Evolutionary conservation across 108 stramenopile genomes (phyloP), one percentile per base, ranked within the genome.

Genomic region (Cyclotella sp.): DNA sequence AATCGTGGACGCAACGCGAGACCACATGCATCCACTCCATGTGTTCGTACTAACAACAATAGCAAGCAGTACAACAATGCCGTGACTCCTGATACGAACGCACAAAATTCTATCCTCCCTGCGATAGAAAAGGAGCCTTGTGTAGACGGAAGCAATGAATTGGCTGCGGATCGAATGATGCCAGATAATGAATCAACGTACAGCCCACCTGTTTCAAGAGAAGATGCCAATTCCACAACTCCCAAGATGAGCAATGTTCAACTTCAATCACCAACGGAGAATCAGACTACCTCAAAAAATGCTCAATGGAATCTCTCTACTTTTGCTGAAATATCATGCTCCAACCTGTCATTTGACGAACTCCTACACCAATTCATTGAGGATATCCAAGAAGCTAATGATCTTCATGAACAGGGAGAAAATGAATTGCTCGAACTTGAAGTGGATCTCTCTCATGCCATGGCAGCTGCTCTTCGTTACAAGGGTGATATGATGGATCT

Each of bases 401-500:
- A 81, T 64, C 47, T 75, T 57, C 61, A 75, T 45, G 69, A 75
- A n/a, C 60, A 63, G 68, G 69, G 73, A 14, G 67, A 70, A 41
- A 74, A 57, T 21, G 80, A 81, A 27, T 75, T 81, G 80, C 73
- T 81, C 34, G 54, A 63, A 18, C 80, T 81, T 42, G 80, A 81
- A 64, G 80, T 81, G 0, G 80, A 74, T 6, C 68, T 81, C 18
- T 74, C 80, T 44, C 80, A 81, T 81, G 69, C 73, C 19, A 60
- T 75, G 19, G 68, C 80, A 12, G 63, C 62, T 34, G 53, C 63
- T 51, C 73, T 81, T 63, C 80, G 68, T 34, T 66, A 68, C 55
- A 81, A 88, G 65, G 81, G 78, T 34, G 67, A 85, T 18, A 78
- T 79, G 26, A 65, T 73, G 28, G 68, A 81, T 70, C 58, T 84